Evolutionary conservation across 257 asterid genomes (phyloP).

Genomic region (Cinchona pubescens): DNA sequence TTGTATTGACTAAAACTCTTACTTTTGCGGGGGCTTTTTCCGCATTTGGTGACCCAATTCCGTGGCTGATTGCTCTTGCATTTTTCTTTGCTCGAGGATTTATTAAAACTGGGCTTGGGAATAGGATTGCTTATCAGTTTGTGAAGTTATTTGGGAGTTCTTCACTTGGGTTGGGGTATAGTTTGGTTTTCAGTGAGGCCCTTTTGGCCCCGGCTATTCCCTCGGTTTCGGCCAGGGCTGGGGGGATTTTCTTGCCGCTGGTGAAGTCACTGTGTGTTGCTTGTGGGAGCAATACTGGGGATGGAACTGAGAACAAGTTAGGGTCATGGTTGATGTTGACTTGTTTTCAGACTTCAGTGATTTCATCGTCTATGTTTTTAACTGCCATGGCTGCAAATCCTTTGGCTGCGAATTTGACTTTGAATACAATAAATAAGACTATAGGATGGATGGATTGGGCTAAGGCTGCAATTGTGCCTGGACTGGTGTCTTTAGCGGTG

Average conservation of each 20-base stretch:
- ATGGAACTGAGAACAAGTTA: slow-evolving; percentile 80
- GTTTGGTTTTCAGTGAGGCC: slow-evolving; percentile 95
- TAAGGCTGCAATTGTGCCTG: slow-evolving; percentile 95
- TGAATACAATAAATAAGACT: slow-evolving; percentile 55
- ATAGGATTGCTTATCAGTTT: slow-evolving; percentile 87
- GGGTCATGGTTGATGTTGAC: slow-evolving; percentile 98
- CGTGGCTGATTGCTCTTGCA: slow-evolving; percentile 91
- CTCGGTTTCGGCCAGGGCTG: slow-evolving; percentile 93
- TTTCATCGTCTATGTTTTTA: slow-evolving; percentile 88
- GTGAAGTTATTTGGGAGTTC: slow-evolving; percentile 86
- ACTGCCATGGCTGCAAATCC: slow-evolving; percentile 99
- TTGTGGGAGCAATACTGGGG: slow-evolving; percentile 88
- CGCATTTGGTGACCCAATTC: slow-evolving; percentile 94
- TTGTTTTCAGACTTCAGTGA: slow-evolving; percentile 88
- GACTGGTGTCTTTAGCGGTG: slow-evolving; percentile 67
- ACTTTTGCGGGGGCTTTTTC: slow-evolving; percentile 90
- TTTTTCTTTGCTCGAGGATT: slow-evolving; percentile 95
- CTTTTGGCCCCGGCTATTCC: slow-evolving; percentile 95
- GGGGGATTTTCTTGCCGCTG: slow-evolving; percentile 87
- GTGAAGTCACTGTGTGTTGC: slow-evolving; percentile 92
- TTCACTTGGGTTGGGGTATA: slow-evolving; percentile 79
- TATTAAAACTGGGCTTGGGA: slow-evolving; percentile 87
- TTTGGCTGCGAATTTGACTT: slow-evolving; percentile 79
- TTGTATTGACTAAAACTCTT: slow-evolving; percentile 76
- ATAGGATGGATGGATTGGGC: slow-evolving; percentile 99